These are phyloP conservation scores for Dissophora ornata DNA, from an alignment of 192 early-diverging fungal species.

Conservation along the genomic window DNA sequence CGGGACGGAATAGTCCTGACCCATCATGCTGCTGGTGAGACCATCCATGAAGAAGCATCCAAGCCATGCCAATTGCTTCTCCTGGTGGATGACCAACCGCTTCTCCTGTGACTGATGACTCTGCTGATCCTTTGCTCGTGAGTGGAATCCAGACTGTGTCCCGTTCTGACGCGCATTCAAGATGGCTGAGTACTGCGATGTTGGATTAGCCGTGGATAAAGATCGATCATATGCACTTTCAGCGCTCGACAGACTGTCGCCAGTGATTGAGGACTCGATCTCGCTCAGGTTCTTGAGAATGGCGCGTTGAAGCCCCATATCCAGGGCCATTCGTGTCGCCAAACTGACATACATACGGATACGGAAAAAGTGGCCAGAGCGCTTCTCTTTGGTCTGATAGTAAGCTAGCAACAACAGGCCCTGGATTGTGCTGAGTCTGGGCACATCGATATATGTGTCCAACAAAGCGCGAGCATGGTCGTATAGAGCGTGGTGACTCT, in stretches of 20 bases:
- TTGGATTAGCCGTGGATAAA: not conserved
- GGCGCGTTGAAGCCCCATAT: conserved; percentile 67
- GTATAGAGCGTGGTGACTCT: conserved; percentile 46
- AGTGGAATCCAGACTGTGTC: not conserved
- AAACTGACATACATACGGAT: conserved; percentile 68
- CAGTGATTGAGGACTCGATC: conserved; percentile 16
- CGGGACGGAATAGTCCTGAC: conserved; percentile 38
- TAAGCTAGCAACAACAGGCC: conserved; percentile 61
- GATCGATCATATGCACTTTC: not conserved
- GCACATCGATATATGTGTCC: conserved; percentile 62
- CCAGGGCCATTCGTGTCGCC: conserved; percentile 73
- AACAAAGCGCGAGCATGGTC: conserved; percentile 45
- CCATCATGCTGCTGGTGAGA: conserved; percentile 45
- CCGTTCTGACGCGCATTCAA: conserved; percentile 2
- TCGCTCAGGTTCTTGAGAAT: conserved; percentile 15
- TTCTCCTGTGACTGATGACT: conserved; percentile 17
- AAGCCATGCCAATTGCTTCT: conserved; percentile 44
- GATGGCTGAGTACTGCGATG: conserved; percentile 4
- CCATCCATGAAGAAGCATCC: conserved; percentile 53
- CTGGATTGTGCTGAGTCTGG: conserved; percentile 65
- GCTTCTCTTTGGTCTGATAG: conserved; percentile 62
- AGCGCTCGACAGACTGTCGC: conserved; percentile 17
- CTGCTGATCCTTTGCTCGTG: conserved; percentile 4
- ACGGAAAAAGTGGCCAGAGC: conserved; percentile 62
- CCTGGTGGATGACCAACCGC: conserved; percentile 32